phyloP scores from a whole-genome alignment of 352 stramenopile species.

The Phytophthora pini region DNA sequence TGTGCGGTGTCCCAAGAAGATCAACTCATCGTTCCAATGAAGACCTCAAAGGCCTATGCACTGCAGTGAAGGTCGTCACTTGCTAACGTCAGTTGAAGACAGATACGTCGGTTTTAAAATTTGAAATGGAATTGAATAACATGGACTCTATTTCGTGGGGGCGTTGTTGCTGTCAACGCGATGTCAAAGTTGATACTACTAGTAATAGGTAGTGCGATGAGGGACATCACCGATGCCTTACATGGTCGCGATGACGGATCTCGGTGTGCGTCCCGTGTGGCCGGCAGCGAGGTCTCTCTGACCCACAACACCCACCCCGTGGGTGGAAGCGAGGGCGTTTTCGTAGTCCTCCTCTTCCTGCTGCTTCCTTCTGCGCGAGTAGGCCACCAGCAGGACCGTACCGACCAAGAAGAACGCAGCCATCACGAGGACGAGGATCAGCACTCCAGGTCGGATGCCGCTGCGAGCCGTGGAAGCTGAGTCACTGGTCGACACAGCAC shows the following conservation, averaged over 20 bases:
- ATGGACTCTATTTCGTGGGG: slow-evolving; percentile 22
- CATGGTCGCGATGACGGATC: slow-evolving; percentile 72
- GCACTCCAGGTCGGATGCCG: slow-evolving; percentile 48
- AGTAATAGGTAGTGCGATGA: neutral
- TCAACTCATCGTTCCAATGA: neutral
- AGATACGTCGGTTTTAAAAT: slow-evolving; percentile 5
- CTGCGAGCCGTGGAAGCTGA: slow-evolving; percentile 26
- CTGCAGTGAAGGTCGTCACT: neutral
- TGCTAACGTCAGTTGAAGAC: slow-evolving; percentile 14
- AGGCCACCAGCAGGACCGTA: slow-evolving; percentile 61
- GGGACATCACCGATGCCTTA: slow-evolving; percentile 28
- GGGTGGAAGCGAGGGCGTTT: slow-evolving; percentile 42
- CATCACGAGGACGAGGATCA: slow-evolving; percentile 72
- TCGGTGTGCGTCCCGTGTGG: slow-evolving; percentile 54
- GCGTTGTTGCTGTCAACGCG: neutral
- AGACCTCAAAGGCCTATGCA: neutral
- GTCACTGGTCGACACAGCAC: slow-evolving; percentile 4
- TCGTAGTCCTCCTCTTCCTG: slow-evolving; percentile 49
- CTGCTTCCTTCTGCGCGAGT: slow-evolving; percentile 70
- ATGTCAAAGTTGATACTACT: slow-evolving; percentile 23
- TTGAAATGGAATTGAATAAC: slow-evolving; percentile 15
- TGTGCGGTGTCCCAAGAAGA: slow-evolving; percentile 14
- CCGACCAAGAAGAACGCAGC: slow-evolving; percentile 63
- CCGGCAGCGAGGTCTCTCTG: slow-evolving; percentile 22
- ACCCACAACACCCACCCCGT: slow-evolving; percentile 24